Base-by-base conservation (phyloP, 164 flowering plant species). In the Magnolia sinica region DNA sequence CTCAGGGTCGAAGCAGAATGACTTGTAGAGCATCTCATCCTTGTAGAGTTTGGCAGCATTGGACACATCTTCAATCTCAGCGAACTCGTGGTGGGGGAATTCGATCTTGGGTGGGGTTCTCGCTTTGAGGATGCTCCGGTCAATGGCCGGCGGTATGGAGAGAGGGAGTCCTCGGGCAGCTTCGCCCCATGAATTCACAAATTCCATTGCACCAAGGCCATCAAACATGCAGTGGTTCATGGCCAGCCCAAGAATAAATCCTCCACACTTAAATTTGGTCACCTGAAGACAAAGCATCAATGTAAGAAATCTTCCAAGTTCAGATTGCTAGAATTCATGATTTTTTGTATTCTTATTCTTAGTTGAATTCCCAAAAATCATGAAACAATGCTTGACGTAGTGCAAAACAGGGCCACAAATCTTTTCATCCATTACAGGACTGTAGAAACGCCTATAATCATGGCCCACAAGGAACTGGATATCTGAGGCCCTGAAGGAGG, bases 181-280 rank as follows among this genome's bases (percentile, higher is more conserved):
- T 83, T 90, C 92, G 50, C 91, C 94, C 99, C 98, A 95, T 63
- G 91, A 84, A 76, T 92, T 91, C 73, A 92, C 86, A 80, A 95
- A 95, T 51, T 92, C 95, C 95, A 93, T 92, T 13, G 97, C 97
- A 9, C 85, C 92, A 31, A 91, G 75, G 27, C 97, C 98, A 83
- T 95, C 99, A 74, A 85, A 84, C 91, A 92, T 83, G 68, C 92
- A 88, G 72, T 95, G 99, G 84, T 89, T 95, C 92, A 90, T 82
- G 81, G 87, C 80, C 55, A 95, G 74, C 20, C 97, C 98, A 45
- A 95, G 86, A 65, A 87, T 88, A 79, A 93, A 93, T 51, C 95
- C 99, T 80, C 99, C 99, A 78, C 95, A 90, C 58, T 89, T 88
- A 90, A 92, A 95, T 76, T 83, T 89, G 0, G 98, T 95, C 78